phyloP scores from a whole-genome alignment of 768 basidiomycete genomes.

The Omphalotus guepiniiformis region DNA sequence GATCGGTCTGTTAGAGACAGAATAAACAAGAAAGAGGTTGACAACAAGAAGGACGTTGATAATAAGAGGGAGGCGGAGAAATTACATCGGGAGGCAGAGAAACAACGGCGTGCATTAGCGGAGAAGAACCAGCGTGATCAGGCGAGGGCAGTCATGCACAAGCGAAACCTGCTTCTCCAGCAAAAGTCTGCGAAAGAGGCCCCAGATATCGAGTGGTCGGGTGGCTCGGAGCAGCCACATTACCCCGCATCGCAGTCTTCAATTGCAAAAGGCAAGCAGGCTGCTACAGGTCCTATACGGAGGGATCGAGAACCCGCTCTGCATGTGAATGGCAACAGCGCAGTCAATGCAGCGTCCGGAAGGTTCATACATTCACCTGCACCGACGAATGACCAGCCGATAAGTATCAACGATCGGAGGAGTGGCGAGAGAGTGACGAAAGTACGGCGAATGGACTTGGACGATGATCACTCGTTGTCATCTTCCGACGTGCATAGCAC shows the following conservation, averaged over 20 bases:
- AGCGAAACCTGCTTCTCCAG: slow-evolving; percentile 73
- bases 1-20: slow-evolving; percentile 27
- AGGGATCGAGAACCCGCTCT: slow-evolving; percentile 36
- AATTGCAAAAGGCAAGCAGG: slow-evolving; percentile 43
- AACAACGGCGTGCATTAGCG: slow-evolving; percentile 72
- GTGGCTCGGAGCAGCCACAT: slow-evolving; percentile 40
- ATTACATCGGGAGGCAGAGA: slow-evolving; percentile 75
- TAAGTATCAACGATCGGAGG: slow-evolving; percentile 43
- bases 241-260: slow-evolving; percentile 33
- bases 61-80: slow-evolving; percentile 81
- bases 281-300: slow-evolving; percentile 61
- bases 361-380: slow-evolving; percentile 40
- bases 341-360: slow-evolving; percentile 60
- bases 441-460: slow-evolving; percentile 76
- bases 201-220: slow-evolving; percentile 58
- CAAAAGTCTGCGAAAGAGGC: slow-evolving; percentile 39
- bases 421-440: slow-evolving; percentile 66
- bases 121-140: slow-evolving; percentile 79
- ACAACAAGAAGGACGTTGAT: slow-evolving; percentile 35
- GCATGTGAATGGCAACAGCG: slow-evolving; percentile 36
- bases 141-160: slow-evolving; percentile 89
- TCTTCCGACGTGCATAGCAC: slow-evolving; percentile 80
- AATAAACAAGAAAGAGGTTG: too few relatives aligned
- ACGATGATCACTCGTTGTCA: slow-evolving; percentile 84
- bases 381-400: slow-evolving; percentile 28